Evolutionary conservation across 1,139 yeast genomes (phyloP).

Genomic region (Hansenula lynferdii): DNA sequence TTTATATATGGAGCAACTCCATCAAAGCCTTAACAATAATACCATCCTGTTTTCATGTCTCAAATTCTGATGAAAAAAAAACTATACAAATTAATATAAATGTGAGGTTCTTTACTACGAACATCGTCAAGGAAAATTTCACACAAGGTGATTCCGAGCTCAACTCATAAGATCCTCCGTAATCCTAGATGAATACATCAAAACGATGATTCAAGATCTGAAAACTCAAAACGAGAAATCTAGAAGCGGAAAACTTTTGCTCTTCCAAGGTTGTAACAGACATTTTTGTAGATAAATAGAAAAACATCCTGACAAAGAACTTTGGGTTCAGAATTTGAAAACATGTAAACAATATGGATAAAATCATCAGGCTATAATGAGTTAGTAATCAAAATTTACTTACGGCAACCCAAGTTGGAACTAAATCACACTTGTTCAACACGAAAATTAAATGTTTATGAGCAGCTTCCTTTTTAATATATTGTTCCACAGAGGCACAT

Average conservation of each 20-base stretch:
- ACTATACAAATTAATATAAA: slow-evolving; percentile 14
- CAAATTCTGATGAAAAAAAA: slow-evolving; percentile 8
- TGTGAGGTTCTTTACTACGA: slow-evolving; percentile 80
- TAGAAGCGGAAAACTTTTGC: slow-evolving; percentile 51
- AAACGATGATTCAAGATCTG: slow-evolving; percentile 19
- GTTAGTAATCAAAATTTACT: too few relatives aligned
- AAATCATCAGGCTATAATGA: too few relatives aligned
- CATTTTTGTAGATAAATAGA: slow-evolving; percentile 34
- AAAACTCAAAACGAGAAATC: slow-evolving; percentile 32
- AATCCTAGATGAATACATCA: slow-evolving; percentile 19
- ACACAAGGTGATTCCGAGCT: slow-evolving; percentile 34
- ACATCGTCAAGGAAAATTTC: slow-evolving; percentile 28
- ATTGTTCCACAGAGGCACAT: slow-evolving; percentile 90
- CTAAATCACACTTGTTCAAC: slow-evolving; percentile 94
- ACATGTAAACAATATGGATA: slow-evolving; percentile 2
- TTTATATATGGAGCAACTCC: too few relatives aligned
- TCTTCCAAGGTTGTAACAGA: slow-evolving; percentile 99
- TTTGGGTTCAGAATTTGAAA: slow-evolving; percentile 24
- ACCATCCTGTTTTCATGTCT: too few relatives aligned
- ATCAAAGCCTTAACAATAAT: too few relatives aligned
- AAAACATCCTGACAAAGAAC: slow-evolving; percentile 65
- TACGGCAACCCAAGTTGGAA: slow-evolving; percentile 99
- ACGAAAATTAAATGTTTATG: slow-evolving; percentile 95
- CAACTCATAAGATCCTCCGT: slow-evolving; percentile 58
- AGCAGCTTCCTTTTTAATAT: slow-evolving; percentile 89